Base-by-base conservation (phyloP, 2,329 filamentous ascomycete species). In the Chaetomiaceae sp. region DNA sequence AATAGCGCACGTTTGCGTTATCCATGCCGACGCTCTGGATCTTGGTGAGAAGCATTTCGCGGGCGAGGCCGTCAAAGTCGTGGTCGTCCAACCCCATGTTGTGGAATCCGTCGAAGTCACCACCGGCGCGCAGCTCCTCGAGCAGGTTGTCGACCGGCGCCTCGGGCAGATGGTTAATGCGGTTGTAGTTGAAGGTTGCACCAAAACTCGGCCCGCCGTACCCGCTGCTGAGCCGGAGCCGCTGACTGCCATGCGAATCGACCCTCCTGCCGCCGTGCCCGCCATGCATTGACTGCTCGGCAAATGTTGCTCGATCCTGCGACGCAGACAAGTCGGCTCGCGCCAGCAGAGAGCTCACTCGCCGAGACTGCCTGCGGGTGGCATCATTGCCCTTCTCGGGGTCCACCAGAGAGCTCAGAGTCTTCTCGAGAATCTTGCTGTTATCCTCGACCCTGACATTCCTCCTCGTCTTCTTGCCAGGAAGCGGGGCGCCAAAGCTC, bases 281-380 rank as follows among this genome's bases (percentile, higher is more conserved):
- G 8, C 72, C 63, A 8, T 71, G 65, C 3, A 68, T 76, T 59
- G 67, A 70, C 67, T 79, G 81, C 45, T 96, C 91, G 25, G 84
- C 80, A 65, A 95, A 95, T n/a, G 85, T 80, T 1, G 85, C 79
- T 63, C 88, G 81, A 61, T 95, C 91, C 60, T 92, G 88, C 15
- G 87, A 94, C 9, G 89, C 86, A 0, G 89, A 92, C 19, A 96
- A 75, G 66, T 96, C 92, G 29, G 89, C 88, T 63, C 92, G 81
- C 15, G 91, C 91, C 49, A 96, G 77, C 71, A 96, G 81, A 15
- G 92, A 97, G 72, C 94, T 99, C 23, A 97, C 87, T 47, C 94
- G 83, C 39, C 94, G 83, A 17, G 83, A 86, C 57, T 82, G 82
- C 55, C 82, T 75, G 47, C 82, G 73, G 0, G 77, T 78, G 12